These are phyloP conservation scores for Akanthomyces uredinophilus DNA, from an alignment of 2,329 filamentous ascomycete genomes.

Conservation along the genomic window DNA sequence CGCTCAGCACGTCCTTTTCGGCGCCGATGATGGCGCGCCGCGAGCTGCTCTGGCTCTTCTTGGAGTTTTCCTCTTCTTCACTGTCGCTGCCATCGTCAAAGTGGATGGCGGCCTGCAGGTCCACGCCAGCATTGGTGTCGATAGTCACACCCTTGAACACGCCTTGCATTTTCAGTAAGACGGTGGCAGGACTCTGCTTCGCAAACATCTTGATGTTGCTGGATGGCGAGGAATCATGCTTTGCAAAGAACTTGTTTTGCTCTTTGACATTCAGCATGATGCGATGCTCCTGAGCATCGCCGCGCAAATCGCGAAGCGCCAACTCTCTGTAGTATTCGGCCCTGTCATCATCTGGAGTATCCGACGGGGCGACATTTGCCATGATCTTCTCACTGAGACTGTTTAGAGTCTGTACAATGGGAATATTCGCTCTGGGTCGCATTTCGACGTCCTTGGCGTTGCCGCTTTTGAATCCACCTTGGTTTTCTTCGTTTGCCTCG, in stretches of 20 bases:
- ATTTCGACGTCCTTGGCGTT: slow-evolving; percentile 89
- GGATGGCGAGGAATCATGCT: slow-evolving; percentile 44
- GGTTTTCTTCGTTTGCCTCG: slow-evolving; percentile 90
- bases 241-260: slow-evolving; percentile 75
- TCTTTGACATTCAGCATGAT: slow-evolving; percentile 85
- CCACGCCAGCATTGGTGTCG: slow-evolving; percentile 46
- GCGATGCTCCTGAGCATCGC: slow-evolving; percentile 66
- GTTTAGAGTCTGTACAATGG: slow-evolving; percentile 85
- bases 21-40: slow-evolving; percentile 60
- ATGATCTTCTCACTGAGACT: slow-evolving; percentile 90
- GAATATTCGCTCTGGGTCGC: slow-evolving; percentile 74
- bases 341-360: slow-evolving; percentile 57
- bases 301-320: slow-evolving; percentile 72
- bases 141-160: slow-evolving; percentile 53
- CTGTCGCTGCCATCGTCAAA: slow-evolving; percentile 66
- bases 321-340: slow-evolving; percentile 72
- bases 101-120: slow-evolving; percentile 60
- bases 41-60: slow-evolving; percentile 60
- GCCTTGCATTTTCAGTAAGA: slow-evolving; percentile 58
- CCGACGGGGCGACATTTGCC: slow-evolving; percentile 75
- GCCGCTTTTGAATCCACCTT: slow-evolving; percentile 73
- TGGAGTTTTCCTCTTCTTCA: slow-evolving; percentile 50
- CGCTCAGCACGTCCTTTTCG: slow-evolving; percentile 60
- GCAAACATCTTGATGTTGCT: slow-evolving; percentile 52
- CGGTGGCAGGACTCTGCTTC: slow-evolving; percentile 63